A percentile compares a stretch with the other conserved stretches of the same genome.
Evolutionary conservation across 768 basidiomycete species (phyloP).

Genomic region (Floccularia luteovirens): DNA sequence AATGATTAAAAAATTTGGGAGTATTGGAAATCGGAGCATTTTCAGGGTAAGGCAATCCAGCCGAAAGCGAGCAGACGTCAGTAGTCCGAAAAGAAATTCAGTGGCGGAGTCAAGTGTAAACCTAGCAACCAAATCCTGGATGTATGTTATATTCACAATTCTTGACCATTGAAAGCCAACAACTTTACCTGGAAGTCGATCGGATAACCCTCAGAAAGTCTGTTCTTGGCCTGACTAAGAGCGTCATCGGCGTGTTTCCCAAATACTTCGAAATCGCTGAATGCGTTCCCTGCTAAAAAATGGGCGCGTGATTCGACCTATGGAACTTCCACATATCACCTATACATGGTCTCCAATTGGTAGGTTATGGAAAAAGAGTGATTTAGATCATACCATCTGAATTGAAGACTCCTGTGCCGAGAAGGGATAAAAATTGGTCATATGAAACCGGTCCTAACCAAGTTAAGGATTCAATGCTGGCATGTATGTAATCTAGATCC

Average conservation of each 20-base stretch:
- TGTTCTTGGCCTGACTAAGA: slow-evolving; percentile 31
- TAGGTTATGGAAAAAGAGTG: background rate
- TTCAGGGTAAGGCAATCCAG: slow-evolving; percentile 40
- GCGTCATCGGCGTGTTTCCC: slow-evolving; percentile 43
- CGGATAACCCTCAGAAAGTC: slow-evolving; percentile 37
- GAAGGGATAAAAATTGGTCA: slow-evolving; percentile 21
- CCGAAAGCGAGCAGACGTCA: slow-evolving; percentile 40
- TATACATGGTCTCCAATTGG: slow-evolving; percentile 9
- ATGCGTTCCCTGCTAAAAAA: slow-evolving; percentile 59
- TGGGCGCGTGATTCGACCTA: slow-evolving; percentile 58
- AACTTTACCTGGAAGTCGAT: slow-evolving; percentile 51
- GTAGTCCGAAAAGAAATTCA: slow-evolving; percentile 49
- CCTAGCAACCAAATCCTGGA: slow-evolving; percentile 32
- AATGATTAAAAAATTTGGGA: slow-evolving; percentile 8
- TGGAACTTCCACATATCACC: slow-evolving; percentile 72
- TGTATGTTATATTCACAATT: background rate
- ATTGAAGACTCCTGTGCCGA: slow-evolving; percentile 55
- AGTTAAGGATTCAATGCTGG: too few species aligned
- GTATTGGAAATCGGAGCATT: slow-evolving; percentile 10
- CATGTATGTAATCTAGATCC: too few species aligned
- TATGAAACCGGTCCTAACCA: slow-evolving; percentile 21
- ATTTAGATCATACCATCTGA: slow-evolving; percentile 38
- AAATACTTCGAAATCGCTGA: slow-evolving; percentile 52
- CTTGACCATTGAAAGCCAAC: background rate
- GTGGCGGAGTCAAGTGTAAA: slow-evolving; percentile 63